Evolutionary conservation across 2,329 filamentous ascomycete genomes (phyloP).

Genomic region (Pseudogymnoascus sp.): DNA sequence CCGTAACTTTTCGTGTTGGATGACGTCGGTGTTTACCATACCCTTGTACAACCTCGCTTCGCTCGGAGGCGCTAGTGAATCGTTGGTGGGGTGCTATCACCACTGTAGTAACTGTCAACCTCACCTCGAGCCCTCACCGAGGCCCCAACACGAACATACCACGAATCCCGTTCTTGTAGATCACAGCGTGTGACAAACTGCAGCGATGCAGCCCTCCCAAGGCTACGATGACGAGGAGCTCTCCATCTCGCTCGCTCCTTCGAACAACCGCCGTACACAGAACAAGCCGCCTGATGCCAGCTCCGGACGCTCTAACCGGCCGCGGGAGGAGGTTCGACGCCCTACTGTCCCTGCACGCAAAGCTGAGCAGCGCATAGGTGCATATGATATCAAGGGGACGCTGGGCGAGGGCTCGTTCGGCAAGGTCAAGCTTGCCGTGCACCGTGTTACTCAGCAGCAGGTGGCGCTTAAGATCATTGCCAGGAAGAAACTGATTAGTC

Average conservation of each 20-base stretch:
- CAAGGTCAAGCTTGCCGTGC: conserved; percentile 94
- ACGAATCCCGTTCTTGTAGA: conserved; percentile 1
- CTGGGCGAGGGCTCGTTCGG: conserved; percentile 96
- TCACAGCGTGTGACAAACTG: not conserved
- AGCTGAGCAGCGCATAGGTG: conserved; percentile 76
- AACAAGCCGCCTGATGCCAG: conserved; percentile 27
- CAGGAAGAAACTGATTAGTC: conserved; percentile 87
- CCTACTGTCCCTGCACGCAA: conserved; percentile 33
- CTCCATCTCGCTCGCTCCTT: conserved; percentile 63
- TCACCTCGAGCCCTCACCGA: conserved; percentile 6
- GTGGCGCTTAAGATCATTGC: conserved; percentile 98
- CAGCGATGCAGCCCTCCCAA: conserved; percentile 10
- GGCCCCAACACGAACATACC: conserved; percentile 1
- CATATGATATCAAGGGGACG: conserved; percentile 84
- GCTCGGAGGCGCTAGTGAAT: conserved; percentile 7
- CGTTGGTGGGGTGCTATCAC: conserved; percentile 4
- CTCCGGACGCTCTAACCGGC: conserved; percentile 15
- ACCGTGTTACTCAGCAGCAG: conserved; percentile 85
- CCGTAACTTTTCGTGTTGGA: not conserved
- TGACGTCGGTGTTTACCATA: conserved; percentile 4
- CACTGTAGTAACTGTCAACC: conserved; percentile 3
- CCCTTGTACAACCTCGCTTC: conserved; percentile 6
- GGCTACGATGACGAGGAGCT: conserved; percentile 74
- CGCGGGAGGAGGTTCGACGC: conserved; percentile 16
- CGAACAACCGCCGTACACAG: conserved; percentile 48